Percentiles rank a stretch among this genome's conserved stretches.
These are phyloP conservation scores for Xylaria digitata DNA, from an alignment of 2,329 filamentous ascomycete species.

Conservation along the genomic window DNA sequence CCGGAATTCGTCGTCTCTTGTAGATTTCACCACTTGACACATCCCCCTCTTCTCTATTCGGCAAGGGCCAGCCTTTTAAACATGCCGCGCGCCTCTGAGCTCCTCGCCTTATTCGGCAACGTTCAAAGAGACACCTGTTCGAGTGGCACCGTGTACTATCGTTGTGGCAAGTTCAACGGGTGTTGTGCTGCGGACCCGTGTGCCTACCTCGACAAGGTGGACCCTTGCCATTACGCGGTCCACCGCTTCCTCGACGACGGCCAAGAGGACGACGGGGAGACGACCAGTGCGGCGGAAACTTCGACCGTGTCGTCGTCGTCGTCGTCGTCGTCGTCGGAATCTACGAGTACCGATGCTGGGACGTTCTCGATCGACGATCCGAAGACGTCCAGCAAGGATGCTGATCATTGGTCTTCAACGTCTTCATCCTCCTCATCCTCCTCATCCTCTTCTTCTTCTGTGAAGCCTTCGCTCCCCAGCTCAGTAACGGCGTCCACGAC, in stretches of 20 bases:
- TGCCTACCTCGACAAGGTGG: constrained; percentile 29
- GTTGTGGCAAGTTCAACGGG: constrained; percentile 55
- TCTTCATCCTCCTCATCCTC: too few species aligned
- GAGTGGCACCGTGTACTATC: constrained; percentile 43
- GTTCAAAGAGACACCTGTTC: constrained; percentile 43
- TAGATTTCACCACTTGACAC: neutral
- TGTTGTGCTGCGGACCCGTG: constrained; percentile 62
- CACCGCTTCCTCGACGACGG: neutral
- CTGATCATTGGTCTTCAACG: too few species aligned
- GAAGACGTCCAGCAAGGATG: neutral
- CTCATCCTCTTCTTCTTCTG: constrained; percentile 4
- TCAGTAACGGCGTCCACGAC: constrained; percentile 13
- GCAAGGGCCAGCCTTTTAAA: neutral
- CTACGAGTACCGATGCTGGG: neutral
- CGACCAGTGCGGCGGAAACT: neutral
- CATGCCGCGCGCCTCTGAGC: neutral
- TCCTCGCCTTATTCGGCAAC: neutral
- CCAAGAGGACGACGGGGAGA: neutral
- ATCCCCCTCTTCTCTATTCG: neutral
- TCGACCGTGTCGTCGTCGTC: neutral
- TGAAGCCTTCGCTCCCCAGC: constrained; percentile 5
- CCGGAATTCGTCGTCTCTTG: neutral
- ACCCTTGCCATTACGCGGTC: constrained; percentile 26
- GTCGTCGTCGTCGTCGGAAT: too few species aligned
- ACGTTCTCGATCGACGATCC: constrained; percentile 7